A percentile compares a stretch with the other conserved stretches of the same genome.
Conservation (phyloP, 345 rosid genomes). For the Gossypium longicalyx region DNA sequence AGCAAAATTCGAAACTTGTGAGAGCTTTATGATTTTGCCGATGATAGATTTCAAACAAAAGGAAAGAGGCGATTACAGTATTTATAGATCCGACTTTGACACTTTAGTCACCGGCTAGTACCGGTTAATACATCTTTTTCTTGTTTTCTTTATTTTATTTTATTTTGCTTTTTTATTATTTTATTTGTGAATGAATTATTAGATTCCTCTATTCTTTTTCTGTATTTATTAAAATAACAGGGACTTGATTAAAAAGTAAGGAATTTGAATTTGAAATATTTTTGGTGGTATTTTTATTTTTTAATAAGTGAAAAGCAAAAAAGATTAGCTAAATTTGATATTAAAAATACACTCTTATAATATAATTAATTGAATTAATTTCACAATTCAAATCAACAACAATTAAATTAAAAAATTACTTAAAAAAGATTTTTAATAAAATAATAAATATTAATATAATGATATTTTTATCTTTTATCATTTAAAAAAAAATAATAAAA, state of each 20-base stretch:
- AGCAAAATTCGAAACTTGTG: background rate
- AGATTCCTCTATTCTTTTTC: background rate
- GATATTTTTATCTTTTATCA: no score
- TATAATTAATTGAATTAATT: no score
- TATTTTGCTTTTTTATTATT: background rate
- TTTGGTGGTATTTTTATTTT: background rate
- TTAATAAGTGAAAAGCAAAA: background rate
- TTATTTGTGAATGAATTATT: background rate
- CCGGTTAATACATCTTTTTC: conserved; percentile 10
- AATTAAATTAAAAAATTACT: no score
- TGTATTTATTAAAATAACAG: background rate
- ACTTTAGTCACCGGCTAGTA: conserved; percentile 16
- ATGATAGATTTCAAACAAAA: background rate
- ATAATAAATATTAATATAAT: no score
- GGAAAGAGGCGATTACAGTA: no score
- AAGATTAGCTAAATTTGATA: background rate
- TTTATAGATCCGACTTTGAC: background rate
- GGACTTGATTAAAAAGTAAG: no score
- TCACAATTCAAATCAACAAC: no score
- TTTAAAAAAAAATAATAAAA: no score
- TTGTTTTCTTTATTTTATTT: background rate
- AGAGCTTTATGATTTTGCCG: background rate
- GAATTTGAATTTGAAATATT: background rate
- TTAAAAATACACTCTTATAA: background rate
- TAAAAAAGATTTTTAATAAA: no score